Evolutionary conservation across 2,329 filamentous ascomycete genomes (phyloP), one percentile per base, ranked within the genome.

Genomic region (Pseudopyricularia javanii): DNA sequence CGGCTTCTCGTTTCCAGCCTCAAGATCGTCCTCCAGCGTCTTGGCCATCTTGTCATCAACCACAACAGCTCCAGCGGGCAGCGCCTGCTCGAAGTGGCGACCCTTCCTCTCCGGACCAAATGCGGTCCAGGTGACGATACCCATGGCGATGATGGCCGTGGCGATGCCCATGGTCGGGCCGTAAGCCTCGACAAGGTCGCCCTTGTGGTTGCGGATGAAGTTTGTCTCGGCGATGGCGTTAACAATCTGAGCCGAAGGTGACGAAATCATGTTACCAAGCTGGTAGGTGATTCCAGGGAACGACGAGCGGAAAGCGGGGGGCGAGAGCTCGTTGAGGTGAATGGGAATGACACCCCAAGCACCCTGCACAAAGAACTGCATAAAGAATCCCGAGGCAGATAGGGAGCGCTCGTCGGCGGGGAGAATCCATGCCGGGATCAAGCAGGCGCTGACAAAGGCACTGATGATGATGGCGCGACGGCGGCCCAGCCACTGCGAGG

Each of bases 381-480:
- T 79, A 66, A 93, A 93, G 68, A 93, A 95, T 1, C 87, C 87
- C 0, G 85, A 82, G 0, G 87, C 88, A 49, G 90, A 90, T 61
- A 94, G 72, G 14, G 73, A 71, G 6, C 82, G 70, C 59, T 70
- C 74, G 2, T 70, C 70, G 11, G 82, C 74, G n/a, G n/a, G n/a
- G 60, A 89, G 93, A 0, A 82, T 86, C 68, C 95, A 94, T 45
- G 24, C 22, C 0, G 90, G 88, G 64, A 94, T 93, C 1, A 95
- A 73, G 1, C 95, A 70, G 0, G 88, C 87, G 30, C 86, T 88
- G 24, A 88, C 88, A 54, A 79, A 56, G 45, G 81, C 58, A 59
- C 75, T 82, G 52, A 77, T 67, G 47, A 88, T 79, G 61, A 88
- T 88, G 58, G 76, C 80, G 61, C 87, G 73, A 2, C 85, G 76